Conservation (phyloP, 371 early-diverging fungal genomes). For the Mucor velutinosus region DNA sequence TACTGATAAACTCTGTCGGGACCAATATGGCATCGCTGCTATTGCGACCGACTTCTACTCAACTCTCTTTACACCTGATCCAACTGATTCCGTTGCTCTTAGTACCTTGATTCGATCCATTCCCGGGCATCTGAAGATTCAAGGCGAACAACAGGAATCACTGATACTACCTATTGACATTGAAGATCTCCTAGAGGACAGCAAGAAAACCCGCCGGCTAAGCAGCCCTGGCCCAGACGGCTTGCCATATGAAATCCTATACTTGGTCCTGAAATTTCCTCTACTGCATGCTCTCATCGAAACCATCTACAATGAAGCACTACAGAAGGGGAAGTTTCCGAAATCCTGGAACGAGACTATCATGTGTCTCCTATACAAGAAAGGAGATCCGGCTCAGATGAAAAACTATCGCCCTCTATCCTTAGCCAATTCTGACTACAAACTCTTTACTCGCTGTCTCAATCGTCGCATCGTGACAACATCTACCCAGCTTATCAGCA, state of each 20-base stretch:
- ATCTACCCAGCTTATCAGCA: background rate
- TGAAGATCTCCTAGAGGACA: background rate
- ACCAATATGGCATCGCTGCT: background rate
- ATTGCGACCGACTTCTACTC: background rate
- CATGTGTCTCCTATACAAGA: too few relatives aligned
- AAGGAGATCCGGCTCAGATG: too few relatives aligned
- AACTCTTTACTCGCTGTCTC: background rate
- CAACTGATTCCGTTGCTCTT: background rate
- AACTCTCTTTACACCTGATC: background rate
- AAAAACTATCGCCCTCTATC: too few relatives aligned
- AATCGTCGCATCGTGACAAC: background rate
- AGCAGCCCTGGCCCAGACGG: conserved; percentile 12
- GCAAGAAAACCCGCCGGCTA: background rate
- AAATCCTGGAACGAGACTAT: background rate
- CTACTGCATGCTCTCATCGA: too few relatives aligned
- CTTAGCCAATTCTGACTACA: background rate
- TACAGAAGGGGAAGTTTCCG: too few relatives aligned
- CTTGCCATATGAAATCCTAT: background rate
- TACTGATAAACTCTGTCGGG: background rate
- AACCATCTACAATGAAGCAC: too few relatives aligned
- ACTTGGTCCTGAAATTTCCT: too few relatives aligned
- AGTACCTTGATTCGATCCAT: background rate
- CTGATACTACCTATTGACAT: background rate
- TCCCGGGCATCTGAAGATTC: background rate
- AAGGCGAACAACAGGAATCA: too few relatives aligned